Conservation (phyloP, 169 alveolate genomes). For the Amoebophrya sp. region DNA sequence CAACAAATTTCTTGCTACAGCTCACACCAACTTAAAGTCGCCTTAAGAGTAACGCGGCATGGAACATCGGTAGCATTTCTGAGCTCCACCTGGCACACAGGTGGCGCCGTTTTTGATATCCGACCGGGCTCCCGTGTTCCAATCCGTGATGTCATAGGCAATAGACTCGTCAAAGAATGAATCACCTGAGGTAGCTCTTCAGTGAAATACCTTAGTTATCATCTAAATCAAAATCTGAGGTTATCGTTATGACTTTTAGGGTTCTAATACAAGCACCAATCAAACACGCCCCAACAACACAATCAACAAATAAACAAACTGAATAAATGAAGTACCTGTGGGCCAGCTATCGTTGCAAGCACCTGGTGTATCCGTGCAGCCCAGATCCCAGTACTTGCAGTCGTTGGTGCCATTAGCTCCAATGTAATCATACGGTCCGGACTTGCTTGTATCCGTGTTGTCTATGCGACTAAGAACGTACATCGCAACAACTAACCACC, state of each 20-base stretch:
- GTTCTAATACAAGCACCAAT: background rate
- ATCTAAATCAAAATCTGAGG: background rate
- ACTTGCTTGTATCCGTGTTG: background rate
- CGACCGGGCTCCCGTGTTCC: background rate
- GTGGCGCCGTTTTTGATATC: too few relatives aligned
- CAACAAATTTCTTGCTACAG: too few relatives aligned
- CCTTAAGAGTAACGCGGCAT: background rate
- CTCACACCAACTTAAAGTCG: too few relatives aligned
- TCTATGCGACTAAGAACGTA: background rate
- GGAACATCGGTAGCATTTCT: background rate
- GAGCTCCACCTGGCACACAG: too few relatives aligned
- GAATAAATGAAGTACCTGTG: too few relatives aligned
- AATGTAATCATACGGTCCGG: background rate
- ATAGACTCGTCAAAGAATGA: background rate
- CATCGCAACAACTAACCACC: background rate
- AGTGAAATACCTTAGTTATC: background rate
- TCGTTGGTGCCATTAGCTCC: background rate
- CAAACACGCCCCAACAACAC: background rate
- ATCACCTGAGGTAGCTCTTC: background rate
- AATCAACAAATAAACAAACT: too few relatives aligned
- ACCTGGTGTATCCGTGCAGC: constrained; percentile 1
- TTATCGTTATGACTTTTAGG: background rate
- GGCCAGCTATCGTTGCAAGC: background rate
- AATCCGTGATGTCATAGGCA: background rate
- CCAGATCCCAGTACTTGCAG: background rate